Evolutionary conservation across 495 filamentous ascomycete genomes (phyloP).

Genomic region (Neurospora sp.): DNA sequence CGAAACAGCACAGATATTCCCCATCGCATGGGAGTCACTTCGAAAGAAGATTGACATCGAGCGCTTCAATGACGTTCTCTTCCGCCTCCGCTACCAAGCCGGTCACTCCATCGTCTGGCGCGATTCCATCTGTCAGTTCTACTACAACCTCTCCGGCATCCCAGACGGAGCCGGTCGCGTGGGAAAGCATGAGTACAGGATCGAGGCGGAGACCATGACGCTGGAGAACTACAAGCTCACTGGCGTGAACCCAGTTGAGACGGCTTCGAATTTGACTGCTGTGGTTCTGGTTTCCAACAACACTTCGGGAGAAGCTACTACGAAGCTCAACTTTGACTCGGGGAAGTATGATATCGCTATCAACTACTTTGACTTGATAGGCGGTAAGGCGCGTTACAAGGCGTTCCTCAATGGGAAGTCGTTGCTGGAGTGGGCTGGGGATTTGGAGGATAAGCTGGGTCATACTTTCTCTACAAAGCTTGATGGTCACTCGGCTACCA

Average conservation of each 20-base stretch:
- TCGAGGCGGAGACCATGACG: slow-evolving; percentile 56
- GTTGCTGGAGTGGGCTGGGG: slow-evolving; percentile 48
- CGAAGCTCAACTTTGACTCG: slow-evolving; percentile 34
- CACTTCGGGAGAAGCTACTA: slow-evolving; percentile 39
- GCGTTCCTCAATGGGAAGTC: slow-evolving; percentile 41
- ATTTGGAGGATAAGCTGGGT: slow-evolving; percentile 46
- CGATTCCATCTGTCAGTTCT: slow-evolving; percentile 53
- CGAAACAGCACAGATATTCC: slow-evolving; percentile 49
- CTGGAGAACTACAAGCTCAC: slow-evolving; percentile 44
- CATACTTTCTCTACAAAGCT: slow-evolving; percentile 46
- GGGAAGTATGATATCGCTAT: slow-evolving; percentile 55
- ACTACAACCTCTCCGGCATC: slow-evolving; percentile 49
- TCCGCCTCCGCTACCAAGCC: slow-evolving; percentile 52
- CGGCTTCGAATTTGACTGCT: slow-evolving; percentile 31
- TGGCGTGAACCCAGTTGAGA: slow-evolving; percentile 43
- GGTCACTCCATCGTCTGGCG: slow-evolving; percentile 64
- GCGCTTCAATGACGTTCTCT: slow-evolving; percentile 48
- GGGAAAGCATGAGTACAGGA: slow-evolving; percentile 47
- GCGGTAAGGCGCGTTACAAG: slow-evolving; percentile 40
- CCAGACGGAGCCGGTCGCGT: slow-evolving; percentile 45
- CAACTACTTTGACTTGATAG: slow-evolving; percentile 54
- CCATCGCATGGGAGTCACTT: slow-evolving; percentile 42
- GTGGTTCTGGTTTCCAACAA: slow-evolving; percentile 28
- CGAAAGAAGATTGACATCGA: slow-evolving; percentile 48
- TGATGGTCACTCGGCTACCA: slow-evolving; percentile 54